Base-by-base conservation (phyloP, 768 basidiomycete genomes). In the Rhodosporidiobolus sp. region DNA sequence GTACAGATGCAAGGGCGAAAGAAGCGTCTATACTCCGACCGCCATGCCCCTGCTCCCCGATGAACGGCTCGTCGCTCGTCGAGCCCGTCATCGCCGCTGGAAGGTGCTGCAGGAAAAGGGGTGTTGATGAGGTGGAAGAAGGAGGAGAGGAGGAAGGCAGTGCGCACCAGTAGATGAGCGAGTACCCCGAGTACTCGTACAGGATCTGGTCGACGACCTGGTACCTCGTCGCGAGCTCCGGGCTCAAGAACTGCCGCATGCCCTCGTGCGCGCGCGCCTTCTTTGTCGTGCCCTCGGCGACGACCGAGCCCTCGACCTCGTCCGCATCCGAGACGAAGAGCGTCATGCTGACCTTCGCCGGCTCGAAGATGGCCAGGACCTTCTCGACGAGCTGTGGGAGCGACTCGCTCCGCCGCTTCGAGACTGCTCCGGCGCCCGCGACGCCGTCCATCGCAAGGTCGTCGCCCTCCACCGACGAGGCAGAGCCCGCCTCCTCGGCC, bases 131-230 rank as follows among this genome's bases (percentile, higher is more conserved):
- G 26, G 16, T 32, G 30, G 16, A 32, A 22, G 19, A 10, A 55
- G 16, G 34, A 50, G 8, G n/a, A n/a, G 24, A 62, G 35, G 26
- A 55, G 50, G 32, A 19, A 12, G n/a, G 60, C n/a, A n/a, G n/a
- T n/a, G n/a, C n/a, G n/a, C n/a, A n/a, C n/a, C 38, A 43, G 38
- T 43, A 68, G 26, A 64, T 62, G 35, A 75, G 55, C 53, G 35
- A 46, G 66, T 76, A 76, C 17, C 72, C 69, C 10, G 65, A 63
- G 56, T 73, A 93, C 81, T 95, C 94, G 83, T 99, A 99, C 80
- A 95, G 92, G 81, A 99, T 98, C 82, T 95, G 92, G 83, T 98
- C 96, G 61, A 91, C 94, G 76, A 94, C 84, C 76, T 84, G 87
- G 82, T 94, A 98, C 22, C 74, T 76, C 65, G 79, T 73, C 67